These are phyloP conservation scores for Coniochaeta sp. DNA, from an alignment of 2,329 filamentous ascomycete species.

Conservation along the genomic window DNA sequence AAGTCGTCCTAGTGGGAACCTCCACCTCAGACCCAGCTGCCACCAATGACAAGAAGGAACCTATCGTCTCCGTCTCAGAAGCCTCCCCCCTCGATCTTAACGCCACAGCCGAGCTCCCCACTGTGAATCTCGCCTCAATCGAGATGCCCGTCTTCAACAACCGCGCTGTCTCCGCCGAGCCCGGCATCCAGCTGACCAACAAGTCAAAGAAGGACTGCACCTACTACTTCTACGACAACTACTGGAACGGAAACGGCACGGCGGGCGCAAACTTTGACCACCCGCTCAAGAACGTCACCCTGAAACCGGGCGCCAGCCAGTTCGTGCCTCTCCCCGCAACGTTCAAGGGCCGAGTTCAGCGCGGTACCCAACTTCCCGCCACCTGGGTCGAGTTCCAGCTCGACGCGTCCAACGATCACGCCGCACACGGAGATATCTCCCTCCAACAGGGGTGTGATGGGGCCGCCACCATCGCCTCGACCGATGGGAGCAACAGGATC, in stretches of 20 bases:
- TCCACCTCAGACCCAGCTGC: not conserved
- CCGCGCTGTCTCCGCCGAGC: conserved; percentile 7
- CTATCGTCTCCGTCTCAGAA: not conserved
- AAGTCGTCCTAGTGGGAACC: not conserved
- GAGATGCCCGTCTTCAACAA: not conserved
- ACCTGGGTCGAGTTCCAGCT: conserved; percentile 33
- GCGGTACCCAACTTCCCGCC: conserved; percentile 24
- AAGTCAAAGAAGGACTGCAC: conserved; percentile 21
- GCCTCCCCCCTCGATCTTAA: not conserved
- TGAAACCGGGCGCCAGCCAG: conserved; percentile 19
- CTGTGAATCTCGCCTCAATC: not conserved
- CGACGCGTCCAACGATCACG: conserved; percentile 23
- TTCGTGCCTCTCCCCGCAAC: conserved; percentile 20
- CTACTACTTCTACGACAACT: conserved; percentile 32
- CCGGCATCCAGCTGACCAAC: conserved; percentile 29
- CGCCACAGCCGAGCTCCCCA: not conserved
- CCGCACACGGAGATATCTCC: conserved; percentile 27
- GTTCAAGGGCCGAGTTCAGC: conserved; percentile 33
- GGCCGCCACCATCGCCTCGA: conserved; percentile 26
- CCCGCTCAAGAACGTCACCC: conserved; percentile 23
- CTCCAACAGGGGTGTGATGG: conserved; percentile 24
- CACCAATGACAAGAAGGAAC: not conserved
- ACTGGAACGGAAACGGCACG: conserved; percentile 29
- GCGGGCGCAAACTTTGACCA: conserved; percentile 31
- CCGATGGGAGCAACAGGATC: conserved; percentile 22